These are phyloP conservation scores for Aureobasidium melanogenum DNA, from an alignment of 2,329 filamentous ascomycete genomes.

Conservation along the genomic window DNA sequence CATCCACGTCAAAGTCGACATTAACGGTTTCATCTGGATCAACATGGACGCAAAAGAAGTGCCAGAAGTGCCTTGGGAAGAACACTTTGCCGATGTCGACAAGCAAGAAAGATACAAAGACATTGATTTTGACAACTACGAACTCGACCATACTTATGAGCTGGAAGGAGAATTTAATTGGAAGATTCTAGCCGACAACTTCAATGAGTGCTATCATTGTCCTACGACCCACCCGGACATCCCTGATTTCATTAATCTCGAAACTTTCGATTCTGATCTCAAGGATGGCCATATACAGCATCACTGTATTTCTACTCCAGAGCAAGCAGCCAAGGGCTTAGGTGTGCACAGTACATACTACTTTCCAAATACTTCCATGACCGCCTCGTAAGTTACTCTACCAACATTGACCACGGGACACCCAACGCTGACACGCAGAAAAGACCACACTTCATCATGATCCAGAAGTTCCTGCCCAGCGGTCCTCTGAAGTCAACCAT, in stretches of 20 bases:
- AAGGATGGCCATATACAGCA: slow-evolving; percentile 44
- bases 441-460: slow-evolving; percentile 52
- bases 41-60: slow-evolving; percentile 42
- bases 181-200: slow-evolving; percentile 53
- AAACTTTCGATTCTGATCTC: slow-evolving; percentile 45
- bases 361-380: slow-evolving; percentile 44
- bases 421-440: no score
- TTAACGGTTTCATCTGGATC: slow-evolving; percentile 49
- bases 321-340: slow-evolving; percentile 41
- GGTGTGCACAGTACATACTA: slow-evolving; percentile 40
- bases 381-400: slow-evolving; percentile 35
- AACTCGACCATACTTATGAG: slow-evolving; percentile 49
- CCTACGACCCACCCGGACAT: slow-evolving; percentile 51
- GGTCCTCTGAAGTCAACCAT: slow-evolving; percentile 44
- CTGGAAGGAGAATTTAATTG: slow-evolving; percentile 49
- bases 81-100: slow-evolving; percentile 43
- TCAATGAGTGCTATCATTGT: slow-evolving; percentile 56
- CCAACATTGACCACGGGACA: no score
- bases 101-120: slow-evolving; percentile 34
- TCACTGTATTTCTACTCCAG: slow-evolving; percentile 34
- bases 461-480: slow-evolving; percentile 52
- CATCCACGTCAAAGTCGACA: slow-evolving; percentile 46
- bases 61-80: slow-evolving; percentile 41
- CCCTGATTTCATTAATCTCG: slow-evolving; percentile 46
- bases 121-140: slow-evolving; percentile 45